Conservation (phyloP, 805 yeast species). For the Yamadazyma philogaea region DNA sequence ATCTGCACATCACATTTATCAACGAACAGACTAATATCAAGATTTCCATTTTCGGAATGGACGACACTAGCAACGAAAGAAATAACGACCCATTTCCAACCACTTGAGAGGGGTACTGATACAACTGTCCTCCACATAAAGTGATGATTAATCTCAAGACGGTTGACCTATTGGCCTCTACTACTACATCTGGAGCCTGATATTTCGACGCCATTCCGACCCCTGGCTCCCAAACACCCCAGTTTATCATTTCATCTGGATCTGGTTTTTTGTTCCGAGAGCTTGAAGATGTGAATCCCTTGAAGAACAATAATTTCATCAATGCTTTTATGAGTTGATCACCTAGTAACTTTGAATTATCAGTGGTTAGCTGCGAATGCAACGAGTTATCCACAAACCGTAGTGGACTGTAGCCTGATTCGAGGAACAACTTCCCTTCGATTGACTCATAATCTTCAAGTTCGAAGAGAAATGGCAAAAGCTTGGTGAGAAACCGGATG, state of each 20-base stretch:
- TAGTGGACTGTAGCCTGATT: slow-evolving; percentile 7
- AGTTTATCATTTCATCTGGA: slow-evolving; percentile 3
- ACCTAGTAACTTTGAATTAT: slow-evolving; percentile 15
- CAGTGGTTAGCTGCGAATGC: slow-evolving; percentile 4
- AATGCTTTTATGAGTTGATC: slow-evolving; percentile 16
- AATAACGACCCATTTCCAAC: slow-evolving; percentile 58
- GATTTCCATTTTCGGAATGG: slow-evolving; percentile 46
- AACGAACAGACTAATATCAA: slow-evolving; percentile 64
- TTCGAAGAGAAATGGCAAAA: slow-evolving; percentile 71
- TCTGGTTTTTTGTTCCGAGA: not conserved
- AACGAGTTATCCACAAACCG: slow-evolving; percentile 2
- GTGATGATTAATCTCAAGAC: slow-evolving; percentile 59
- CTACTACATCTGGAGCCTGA: slow-evolving; percentile 22
- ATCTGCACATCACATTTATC: slow-evolving; percentile 58
- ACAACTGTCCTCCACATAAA: slow-evolving; percentile 60
- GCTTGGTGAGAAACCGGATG: slow-evolving; percentile 58
- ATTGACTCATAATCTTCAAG: slow-evolving; percentile 21
- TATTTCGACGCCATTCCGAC: slow-evolving; percentile 48
- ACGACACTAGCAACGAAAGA: slow-evolving; percentile 51
- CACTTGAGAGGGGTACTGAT: slow-evolving; percentile 40
- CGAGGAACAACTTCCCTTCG: slow-evolving; percentile 29
- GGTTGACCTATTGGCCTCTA: slow-evolving; percentile 68
- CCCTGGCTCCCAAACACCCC: slow-evolving; percentile 75
- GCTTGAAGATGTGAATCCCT: slow-evolving; percentile 46
- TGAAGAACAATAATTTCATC: slow-evolving; percentile 50